Evolutionary conservation across 768 basidiomycete species (phyloP), one percentile per base, ranked within the genome.

Genomic region (Nidularia sp.): DNA sequence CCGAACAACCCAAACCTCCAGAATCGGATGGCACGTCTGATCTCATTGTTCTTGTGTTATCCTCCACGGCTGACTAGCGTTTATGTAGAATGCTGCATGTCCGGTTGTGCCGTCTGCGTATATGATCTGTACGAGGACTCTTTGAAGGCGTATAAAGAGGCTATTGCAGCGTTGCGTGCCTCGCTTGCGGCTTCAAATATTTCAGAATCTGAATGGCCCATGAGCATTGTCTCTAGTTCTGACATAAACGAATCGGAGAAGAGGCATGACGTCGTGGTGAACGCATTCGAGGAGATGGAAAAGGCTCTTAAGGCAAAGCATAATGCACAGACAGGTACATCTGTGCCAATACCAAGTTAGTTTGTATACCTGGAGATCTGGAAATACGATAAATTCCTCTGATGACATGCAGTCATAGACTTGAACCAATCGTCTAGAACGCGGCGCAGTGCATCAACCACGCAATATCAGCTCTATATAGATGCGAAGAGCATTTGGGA

Each of bases 41-140:
- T 25, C 25, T 25, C 3, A 25, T 25, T 25, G 25, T 2, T 25
- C 25, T 25, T 25, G 3, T 25, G 25, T 25, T 25, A 25, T 25
- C 25, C 25, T 25, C 25, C 25, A 25, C 1, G 25, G 25, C 25
- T 25, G 25, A 29, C 25, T 29, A 29, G 25, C 25, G 25, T 29
- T 29, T 29, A 29, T 39, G 7, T 57, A 93, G 93, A 93, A 67
- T 94, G 93, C 66, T 96, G 93, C 72, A 95, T 95, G 93, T 93
- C 91, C 2, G 90, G 90, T 32, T 96, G 93, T 62, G 89, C 92
- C 0, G 69, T 94, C n/a, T 95, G 93, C 65, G 88, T 95, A 6
- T 90, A 95, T 68, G 91, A 93, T 59, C 66, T 93, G 25, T 92
- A 93, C 68, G 84, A 89, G 54, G 90, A 93, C 46, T 79, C 85